Evolutionary conservation across 2,329 filamentous ascomycete species (phyloP).

Genomic region (Fusarium sp.): DNA sequence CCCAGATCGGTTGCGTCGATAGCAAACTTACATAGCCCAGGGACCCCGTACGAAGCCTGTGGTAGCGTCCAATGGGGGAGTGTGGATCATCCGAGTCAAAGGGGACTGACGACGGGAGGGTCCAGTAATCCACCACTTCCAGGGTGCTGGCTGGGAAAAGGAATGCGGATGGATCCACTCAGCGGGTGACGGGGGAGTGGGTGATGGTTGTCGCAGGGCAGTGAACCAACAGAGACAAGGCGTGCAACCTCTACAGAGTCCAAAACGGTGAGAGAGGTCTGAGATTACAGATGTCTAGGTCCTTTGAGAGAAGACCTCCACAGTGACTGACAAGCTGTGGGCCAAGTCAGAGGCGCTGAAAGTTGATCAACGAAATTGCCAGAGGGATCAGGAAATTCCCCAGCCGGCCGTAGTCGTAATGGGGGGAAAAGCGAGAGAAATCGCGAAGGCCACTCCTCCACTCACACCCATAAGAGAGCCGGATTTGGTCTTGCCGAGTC

Average conservation of each 20-base stretch:
- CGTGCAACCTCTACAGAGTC: conserved; percentile 19
- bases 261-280: conserved; percentile 22
- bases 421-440: conserved; percentile 14
- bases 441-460: conserved; percentile 18
- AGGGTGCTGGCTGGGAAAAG: conserved; percentile 42
- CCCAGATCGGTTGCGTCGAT: conserved; percentile 45
- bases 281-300: conserved; percentile 23
- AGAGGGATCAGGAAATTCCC: conserved; percentile 20
- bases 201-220: conserved; percentile 29
- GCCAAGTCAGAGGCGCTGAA: conserved; percentile 10
- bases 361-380: conserved; percentile 3
- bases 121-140: conserved; percentile 43
- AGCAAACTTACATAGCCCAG: conserved; percentile 46
- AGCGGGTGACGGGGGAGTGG: conserved; percentile 36
- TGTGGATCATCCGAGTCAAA: conserved; percentile 34
- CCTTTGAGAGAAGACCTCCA: conserved; percentile 24
- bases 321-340: conserved; percentile 1
- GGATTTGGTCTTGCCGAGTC: conserved; percentile 43
- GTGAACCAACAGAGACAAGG: conserved; percentile 31
- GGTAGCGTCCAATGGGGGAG: conserved; percentile 38
- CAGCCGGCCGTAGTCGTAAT: background rate
- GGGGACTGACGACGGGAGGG: conserved; percentile 38
- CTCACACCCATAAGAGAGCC: conserved; percentile 37
- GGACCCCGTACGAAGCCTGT: conserved; percentile 27
- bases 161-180: conserved; percentile 49